These are phyloP conservation scores for Punica granatum DNA, from an alignment of 345 rosid genomes.

Conservation along the genomic window DNA sequence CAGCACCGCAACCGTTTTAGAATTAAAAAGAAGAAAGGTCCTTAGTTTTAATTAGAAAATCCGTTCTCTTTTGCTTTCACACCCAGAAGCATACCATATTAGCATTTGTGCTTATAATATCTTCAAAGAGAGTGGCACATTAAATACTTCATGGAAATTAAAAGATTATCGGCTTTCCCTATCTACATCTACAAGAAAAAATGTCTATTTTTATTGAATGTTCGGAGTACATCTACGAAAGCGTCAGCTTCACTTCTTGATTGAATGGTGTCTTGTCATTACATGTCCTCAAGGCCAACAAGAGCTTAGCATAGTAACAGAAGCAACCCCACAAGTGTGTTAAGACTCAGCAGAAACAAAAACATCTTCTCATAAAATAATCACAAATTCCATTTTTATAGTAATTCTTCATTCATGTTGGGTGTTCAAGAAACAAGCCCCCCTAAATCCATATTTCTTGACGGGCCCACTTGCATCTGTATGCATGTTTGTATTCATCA, in stretches of 20 bases:
- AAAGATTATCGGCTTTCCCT: too few relatives aligned
- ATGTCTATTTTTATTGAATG: too few relatives aligned
- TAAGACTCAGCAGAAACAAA: not conserved
- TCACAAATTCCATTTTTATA: not conserved
- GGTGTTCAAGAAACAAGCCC: constrained; percentile 33
- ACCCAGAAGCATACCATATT: too few relatives aligned
- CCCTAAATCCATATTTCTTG: constrained; percentile 30
- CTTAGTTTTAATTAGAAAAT: too few relatives aligned
- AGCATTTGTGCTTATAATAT: too few relatives aligned
- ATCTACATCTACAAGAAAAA: too few relatives aligned
- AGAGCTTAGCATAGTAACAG: not conserved
- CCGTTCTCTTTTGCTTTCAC: too few relatives aligned
- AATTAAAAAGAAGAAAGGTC: too few relatives aligned
- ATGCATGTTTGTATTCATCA: not conserved
- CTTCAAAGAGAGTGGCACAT: too few relatives aligned
- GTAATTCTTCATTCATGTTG: constrained; percentile 19
- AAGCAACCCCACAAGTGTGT: constrained; percentile 1
- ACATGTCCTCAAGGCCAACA: not conserved
- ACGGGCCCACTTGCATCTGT: constrained; percentile 17
- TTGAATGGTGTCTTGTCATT: constrained; percentile 8
- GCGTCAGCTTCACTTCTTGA: constrained; percentile 5
- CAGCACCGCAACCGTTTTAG: too few relatives aligned
- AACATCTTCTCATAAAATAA: constrained; percentile 2
- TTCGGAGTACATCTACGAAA: too few relatives aligned
- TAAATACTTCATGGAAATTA: not conserved